A percentile compares a stretch with the other conserved stretches of the same genome.
phyloP scores from a whole-genome alignment of 2,329 filamentous ascomycete species.

The Fusarium paranaense region DNA sequence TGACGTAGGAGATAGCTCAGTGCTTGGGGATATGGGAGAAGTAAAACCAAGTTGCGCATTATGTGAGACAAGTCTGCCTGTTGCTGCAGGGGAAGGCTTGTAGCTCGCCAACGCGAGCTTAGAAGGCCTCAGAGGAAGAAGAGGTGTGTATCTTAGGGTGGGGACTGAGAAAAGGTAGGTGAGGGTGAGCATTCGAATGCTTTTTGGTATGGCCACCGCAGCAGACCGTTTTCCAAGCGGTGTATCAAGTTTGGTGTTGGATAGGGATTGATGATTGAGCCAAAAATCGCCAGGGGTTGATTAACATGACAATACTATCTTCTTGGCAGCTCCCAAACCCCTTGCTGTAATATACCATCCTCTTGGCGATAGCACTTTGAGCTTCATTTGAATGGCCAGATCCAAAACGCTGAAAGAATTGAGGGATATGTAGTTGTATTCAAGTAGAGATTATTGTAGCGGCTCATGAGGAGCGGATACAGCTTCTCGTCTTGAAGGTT shows the following conservation, averaged over 20 bases:
- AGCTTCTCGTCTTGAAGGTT: background rate
- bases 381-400: background rate
- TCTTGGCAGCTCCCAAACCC: too few relatives aligned
- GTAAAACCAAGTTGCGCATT: background rate
- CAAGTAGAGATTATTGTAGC: background rate
- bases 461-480: background rate
- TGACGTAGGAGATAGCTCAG: background rate
- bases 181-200: background rate
- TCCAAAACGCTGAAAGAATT: background rate
- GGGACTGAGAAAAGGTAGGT: too few relatives aligned
- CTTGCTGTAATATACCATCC: background rate
- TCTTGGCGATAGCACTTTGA: background rate
- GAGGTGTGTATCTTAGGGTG: too few relatives aligned
- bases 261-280: background rate
- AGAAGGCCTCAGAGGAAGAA: too few relatives aligned
- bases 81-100: too few relatives aligned
- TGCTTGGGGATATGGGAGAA: background rate
- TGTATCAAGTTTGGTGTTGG: background rate
- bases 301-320: too few relatives aligned
- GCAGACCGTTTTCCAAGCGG: background rate
- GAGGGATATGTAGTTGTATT: background rate
- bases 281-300: background rate
- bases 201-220: background rate
- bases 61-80: background rate
- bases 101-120: too few relatives aligned